A percentile compares a stretch with the other conserved stretches of the same genome.
phyloP scores from a whole-genome alignment of 192 early-diverging fungal species.

The Coemansia sp. region DNA sequence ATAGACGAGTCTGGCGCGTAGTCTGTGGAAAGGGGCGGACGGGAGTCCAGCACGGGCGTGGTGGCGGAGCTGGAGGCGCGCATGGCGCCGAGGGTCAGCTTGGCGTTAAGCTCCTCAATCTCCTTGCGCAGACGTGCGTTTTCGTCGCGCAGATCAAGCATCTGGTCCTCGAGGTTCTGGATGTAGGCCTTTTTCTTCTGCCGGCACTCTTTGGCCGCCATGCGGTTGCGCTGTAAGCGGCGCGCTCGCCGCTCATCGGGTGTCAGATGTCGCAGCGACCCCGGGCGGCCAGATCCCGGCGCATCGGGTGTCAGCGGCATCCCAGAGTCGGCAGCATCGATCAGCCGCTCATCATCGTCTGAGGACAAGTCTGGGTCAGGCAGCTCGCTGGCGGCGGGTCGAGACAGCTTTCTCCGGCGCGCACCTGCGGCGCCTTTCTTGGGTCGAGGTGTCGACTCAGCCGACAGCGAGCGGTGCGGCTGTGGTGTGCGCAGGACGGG shows the following conservation, averaged over 20 bases:
- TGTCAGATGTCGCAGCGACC: slow-evolving; percentile 54
- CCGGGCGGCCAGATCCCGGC: slow-evolving; percentile 52
- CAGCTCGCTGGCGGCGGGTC: background rate
- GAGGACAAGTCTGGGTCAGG: background rate
- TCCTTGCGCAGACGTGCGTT: slow-evolving; percentile 65
- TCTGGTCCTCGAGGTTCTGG: slow-evolving; percentile 67
- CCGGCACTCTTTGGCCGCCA: slow-evolving; percentile 82
- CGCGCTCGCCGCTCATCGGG: slow-evolving; percentile 76
- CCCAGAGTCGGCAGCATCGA: slow-evolving; percentile 7
- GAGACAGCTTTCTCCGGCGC: slow-evolving; percentile 18
- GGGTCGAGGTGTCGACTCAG: background rate
- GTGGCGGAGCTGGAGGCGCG: slow-evolving; percentile 34
- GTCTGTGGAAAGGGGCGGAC: background rate
- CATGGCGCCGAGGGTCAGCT: slow-evolving; percentile 63
- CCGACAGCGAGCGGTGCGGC: background rate
- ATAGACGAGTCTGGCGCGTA: slow-evolving; percentile 6
- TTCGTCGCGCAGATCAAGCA: slow-evolving; percentile 63
- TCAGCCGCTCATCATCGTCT: slow-evolving; percentile 21
- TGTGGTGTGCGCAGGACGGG: background rate
- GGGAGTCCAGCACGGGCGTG: slow-evolving; percentile 31
- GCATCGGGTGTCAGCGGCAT: slow-evolving; percentile 56
- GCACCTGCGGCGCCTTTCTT: background rate
- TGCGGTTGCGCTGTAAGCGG: slow-evolving; percentile 71
- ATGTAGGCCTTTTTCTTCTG: slow-evolving; percentile 85
- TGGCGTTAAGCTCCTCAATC: slow-evolving; percentile 68